These are phyloP conservation scores for Colletotrichum costaricense DNA, from an alignment of 2,329 filamentous ascomycete genomes.

Conservation along the genomic window DNA sequence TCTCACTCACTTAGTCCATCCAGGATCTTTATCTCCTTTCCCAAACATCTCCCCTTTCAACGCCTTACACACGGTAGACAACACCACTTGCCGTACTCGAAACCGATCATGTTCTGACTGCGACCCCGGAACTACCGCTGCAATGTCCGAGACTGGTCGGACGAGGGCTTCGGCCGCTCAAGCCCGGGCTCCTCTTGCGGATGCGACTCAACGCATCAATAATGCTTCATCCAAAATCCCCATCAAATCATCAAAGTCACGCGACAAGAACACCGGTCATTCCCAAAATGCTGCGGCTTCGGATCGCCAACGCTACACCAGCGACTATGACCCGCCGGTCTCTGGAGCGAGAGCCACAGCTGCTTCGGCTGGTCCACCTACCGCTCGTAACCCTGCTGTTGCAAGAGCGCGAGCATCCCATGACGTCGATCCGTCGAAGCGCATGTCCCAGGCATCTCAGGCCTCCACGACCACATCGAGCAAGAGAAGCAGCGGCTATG, in stretches of 20 bases:
- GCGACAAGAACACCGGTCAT: slow-evolving; percentile 34
- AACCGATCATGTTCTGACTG: slow-evolving; percentile 28
- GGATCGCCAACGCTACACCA: slow-evolving; percentile 35
- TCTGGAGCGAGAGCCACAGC: not conserved
- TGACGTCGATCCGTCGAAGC: slow-evolving; percentile 47
- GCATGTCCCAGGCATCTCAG: slow-evolving; percentile 54
- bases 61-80: not conserved
- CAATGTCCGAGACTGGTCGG: slow-evolving; percentile 35
- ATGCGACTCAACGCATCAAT: slow-evolving; percentile 61
- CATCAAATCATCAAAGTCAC: slow-evolving; percentile 44
- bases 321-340: slow-evolving; percentile 30
- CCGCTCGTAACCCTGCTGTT: slow-evolving; percentile 38
- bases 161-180: slow-evolving; percentile 21
- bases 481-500: slow-evolving; percentile 50
- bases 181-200: slow-evolving; percentile 55
- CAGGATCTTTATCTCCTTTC: slow-evolving; percentile 22
- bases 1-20: slow-evolving; percentile 24
- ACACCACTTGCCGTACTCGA: not conserved
- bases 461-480: slow-evolving; percentile 50
- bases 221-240: slow-evolving; percentile 45
- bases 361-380: slow-evolving; percentile 4
- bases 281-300: slow-evolving; percentile 8
- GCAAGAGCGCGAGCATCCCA: slow-evolving; percentile 42
- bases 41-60: slow-evolving; percentile 25
- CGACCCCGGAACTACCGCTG: not conserved